These are phyloP conservation scores for Draba incana DNA, from an alignment of 345 rosid genomes.

Conservation along the genomic window DNA sequence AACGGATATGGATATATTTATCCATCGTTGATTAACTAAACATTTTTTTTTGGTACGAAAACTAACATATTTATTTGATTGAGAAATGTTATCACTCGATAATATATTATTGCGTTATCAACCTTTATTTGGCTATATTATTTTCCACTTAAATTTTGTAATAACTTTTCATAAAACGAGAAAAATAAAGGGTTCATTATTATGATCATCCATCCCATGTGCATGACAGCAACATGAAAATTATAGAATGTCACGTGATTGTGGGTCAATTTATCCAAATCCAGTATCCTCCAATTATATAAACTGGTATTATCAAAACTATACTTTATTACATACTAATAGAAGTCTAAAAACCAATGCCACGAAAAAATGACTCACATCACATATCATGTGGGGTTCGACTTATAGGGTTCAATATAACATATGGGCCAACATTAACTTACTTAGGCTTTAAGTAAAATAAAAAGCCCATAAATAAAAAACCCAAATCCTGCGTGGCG, in stretches of 20 bases:
- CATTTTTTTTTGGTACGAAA: too few relatives aligned
- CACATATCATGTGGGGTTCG: not conserved
- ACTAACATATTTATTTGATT: not conserved
- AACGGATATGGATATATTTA: too few relatives aligned
- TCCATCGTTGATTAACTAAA: too few relatives aligned
- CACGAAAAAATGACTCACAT: constrained; percentile 2
- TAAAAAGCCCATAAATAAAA: not conserved
- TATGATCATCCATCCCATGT: constrained; percentile 40
- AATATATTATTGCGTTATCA: too few relatives aligned
- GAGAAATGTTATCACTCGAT: not conserved
- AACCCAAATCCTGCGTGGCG: not conserved
- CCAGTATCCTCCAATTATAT: not conserved
- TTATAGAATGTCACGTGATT: constrained; percentile 31
- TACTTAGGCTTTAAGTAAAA: not conserved
- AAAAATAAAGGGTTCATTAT: constrained; percentile 6
- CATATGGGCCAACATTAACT: not conserved
- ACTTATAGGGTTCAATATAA: not conserved
- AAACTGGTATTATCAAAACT: not conserved
- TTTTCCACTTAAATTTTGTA: not conserved
- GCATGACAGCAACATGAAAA: constrained; percentile 25
- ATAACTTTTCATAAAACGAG: not conserved
- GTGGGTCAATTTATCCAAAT: constrained; percentile 35
- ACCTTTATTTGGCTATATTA: not conserved
- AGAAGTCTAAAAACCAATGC: not conserved
- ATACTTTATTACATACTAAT: not conserved